Evolutionary conservation across 2,329 filamentous ascomycete genomes (phyloP).

Genomic region (Phyllosticta ampelicida): DNA sequence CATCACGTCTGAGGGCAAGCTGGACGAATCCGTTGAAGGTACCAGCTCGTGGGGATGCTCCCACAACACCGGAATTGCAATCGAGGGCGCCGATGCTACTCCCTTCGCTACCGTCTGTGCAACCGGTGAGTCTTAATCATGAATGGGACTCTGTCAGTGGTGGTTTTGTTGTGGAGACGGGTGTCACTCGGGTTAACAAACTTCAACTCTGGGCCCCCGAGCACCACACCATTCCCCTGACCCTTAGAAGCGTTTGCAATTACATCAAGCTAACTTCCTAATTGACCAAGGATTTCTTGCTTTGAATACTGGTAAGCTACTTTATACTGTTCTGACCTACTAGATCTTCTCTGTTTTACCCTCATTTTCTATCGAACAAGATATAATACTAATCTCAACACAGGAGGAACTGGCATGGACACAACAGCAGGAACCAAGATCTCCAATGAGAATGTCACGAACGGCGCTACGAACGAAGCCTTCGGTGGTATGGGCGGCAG

Average conservation of each 20-base stretch:
- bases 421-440: conserved; percentile 43
- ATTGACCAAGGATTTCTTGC: conserved; percentile 53
- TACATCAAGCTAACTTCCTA: background rate
- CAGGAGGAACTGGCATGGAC: conserved; percentile 42
- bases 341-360: too few species aligned
- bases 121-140: background rate
- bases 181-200: background rate
- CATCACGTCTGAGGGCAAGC: conserved; percentile 36
- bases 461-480: conserved; percentile 47
- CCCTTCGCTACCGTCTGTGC: conserved; percentile 51
- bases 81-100: conserved; percentile 47
- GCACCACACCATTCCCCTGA: background rate
- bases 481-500: conserved; percentile 55
- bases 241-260: background rate
- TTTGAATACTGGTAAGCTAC: conserved; percentile 49
- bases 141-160: background rate
- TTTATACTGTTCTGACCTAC: too few species aligned
- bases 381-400: too few species aligned
- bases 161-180: background rate
- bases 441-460: conserved; percentile 52
- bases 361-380: too few species aligned
- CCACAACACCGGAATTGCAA: conserved; percentile 54
- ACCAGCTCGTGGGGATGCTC: conserved; percentile 50
- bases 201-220: background rate
- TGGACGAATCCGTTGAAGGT: conserved; percentile 43